A percentile compares a stretch with the other conserved stretches of the same genome.
These are phyloP conservation scores for Trametes gibbosa DNA, from an alignment of 768 basidiomycete genomes.

Conservation along the genomic window DNA sequence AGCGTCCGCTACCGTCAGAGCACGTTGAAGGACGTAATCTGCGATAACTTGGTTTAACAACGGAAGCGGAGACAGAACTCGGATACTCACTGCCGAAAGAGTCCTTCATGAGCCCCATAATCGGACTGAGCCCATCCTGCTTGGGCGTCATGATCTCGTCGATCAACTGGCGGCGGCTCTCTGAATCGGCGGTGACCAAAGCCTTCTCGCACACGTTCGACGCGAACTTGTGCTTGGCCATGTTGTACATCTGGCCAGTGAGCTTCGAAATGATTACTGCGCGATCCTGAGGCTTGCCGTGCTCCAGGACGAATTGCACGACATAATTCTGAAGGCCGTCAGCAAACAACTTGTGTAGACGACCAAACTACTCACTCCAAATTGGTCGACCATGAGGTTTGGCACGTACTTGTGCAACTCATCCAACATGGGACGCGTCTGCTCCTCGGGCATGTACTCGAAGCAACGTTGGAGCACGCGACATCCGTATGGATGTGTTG, in stretches of 20 bases:
- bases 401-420: conserved; percentile 74
- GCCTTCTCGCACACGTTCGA: conserved; percentile 97
- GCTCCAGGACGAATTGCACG: conserved; percentile 87
- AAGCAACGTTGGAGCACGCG: conserved; percentile 93
- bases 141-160: conserved; percentile 75
- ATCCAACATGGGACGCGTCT: conserved; percentile 70
- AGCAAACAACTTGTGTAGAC: conserved; percentile 4
- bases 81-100: conserved; percentile 76
- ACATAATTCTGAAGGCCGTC: conserved; percentile 75
- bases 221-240: conserved; percentile 89
- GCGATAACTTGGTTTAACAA: not conserved
- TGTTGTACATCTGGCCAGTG: conserved; percentile 71
- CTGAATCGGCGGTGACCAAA: conserved; percentile 59
- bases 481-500: conserved; percentile 91
- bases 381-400: conserved; percentile 85
- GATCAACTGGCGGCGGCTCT: conserved; percentile 67
- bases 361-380: conserved; percentile 59
- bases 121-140: conserved; percentile 61
- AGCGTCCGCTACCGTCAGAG: conserved; percentile 63
- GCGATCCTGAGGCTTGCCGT: conserved; percentile 70
- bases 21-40: conserved; percentile 89
- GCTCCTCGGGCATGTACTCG: conserved; percentile 72
- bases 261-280: conserved; percentile 64
- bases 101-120: conserved; percentile 81
- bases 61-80: not conserved